phyloP scores from a whole-genome alignment of 2,329 filamentous ascomycete species.

The Calonectria pseudoturangicola region DNA sequence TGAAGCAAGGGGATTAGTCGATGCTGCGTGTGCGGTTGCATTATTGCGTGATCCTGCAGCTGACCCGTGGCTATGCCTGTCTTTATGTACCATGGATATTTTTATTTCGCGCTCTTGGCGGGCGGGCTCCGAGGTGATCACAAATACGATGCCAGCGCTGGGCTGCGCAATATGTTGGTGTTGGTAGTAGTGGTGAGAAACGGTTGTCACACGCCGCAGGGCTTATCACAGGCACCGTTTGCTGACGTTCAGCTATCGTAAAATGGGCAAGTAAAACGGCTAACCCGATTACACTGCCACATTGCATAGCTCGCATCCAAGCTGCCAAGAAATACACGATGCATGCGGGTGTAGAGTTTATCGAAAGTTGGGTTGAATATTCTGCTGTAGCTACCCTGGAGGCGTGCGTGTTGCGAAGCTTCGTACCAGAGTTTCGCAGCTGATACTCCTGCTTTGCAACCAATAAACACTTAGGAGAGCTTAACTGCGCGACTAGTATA shows the following conservation, averaged over 20 bases:
- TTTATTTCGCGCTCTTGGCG: conserved; percentile 17
- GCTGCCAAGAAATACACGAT: background rate
- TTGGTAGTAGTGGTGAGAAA: background rate
- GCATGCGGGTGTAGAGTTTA: background rate
- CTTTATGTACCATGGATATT: background rate
- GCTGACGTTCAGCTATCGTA: background rate
- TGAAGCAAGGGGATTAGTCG: conserved; percentile 23
- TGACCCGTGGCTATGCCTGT: conserved; percentile 28
- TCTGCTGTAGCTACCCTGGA: conserved; percentile 10
- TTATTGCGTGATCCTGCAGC: conserved; percentile 30
- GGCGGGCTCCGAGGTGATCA: conserved; percentile 9
- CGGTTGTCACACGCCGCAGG: conserved; percentile 3
- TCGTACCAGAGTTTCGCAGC: conserved; percentile 10
- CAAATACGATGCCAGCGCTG: background rate
- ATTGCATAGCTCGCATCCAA: background rate
- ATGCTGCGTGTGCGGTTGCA: conserved; percentile 3
- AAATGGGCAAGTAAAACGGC: background rate
- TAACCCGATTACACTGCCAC: conserved; percentile 8
- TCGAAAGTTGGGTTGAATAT: background rate
- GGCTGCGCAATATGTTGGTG: background rate
- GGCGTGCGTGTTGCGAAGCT: background rate
- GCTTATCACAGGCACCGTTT: conserved; percentile 10
- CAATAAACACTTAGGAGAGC: conserved; percentile 5
- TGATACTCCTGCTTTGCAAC: conserved; percentile 11
- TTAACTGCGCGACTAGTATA: background rate